Percentiles rank a stretch among this genome's conserved stretches.
Evolutionary conservation across 345 rosid species (phyloP).

Genomic region (Kandelia obovata): DNA sequence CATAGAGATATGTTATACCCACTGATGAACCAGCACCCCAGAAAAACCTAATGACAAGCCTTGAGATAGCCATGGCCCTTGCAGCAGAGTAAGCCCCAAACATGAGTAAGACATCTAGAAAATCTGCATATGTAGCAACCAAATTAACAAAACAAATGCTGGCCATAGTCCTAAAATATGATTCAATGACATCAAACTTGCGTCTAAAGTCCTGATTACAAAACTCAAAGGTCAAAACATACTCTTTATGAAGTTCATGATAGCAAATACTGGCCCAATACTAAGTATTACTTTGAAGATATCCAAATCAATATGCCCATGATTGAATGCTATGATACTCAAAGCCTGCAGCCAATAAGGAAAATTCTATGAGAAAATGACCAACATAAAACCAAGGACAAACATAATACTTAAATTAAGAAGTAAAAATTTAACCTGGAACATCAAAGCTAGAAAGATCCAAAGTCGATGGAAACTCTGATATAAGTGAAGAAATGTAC

Average conservation of each 20-base stretch:
- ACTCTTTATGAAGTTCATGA: conserved; percentile 90
- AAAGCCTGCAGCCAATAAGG: conserved; percentile 51
- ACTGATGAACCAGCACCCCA: conserved; percentile 79
- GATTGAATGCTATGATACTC: conserved; percentile 78
- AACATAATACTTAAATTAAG: not conserved
- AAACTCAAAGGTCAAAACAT: conserved; percentile 23
- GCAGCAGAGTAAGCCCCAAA: conserved; percentile 88
- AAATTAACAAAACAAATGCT: conserved; percentile 5
- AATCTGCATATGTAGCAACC: conserved; percentile 45
- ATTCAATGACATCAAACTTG: not conserved
- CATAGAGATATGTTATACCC: conserved; percentile 62
- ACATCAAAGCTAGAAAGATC: conserved; percentile 92
- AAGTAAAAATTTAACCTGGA: conserved; percentile 57
- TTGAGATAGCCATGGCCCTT: conserved; percentile 97
- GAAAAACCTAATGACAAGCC: conserved; percentile 79
- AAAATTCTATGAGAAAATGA: not conserved
- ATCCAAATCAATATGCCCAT: conserved; percentile 49
- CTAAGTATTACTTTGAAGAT: conserved; percentile 80
- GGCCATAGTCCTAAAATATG: not conserved
- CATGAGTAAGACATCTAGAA: conserved; percentile 86
- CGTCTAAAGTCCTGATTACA: conserved; percentile 12
- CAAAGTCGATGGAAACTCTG: conserved; percentile 93
- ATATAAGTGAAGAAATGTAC: conserved; percentile 91
- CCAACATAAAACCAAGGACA: too few relatives aligned
- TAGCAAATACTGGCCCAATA: conserved; percentile 76